Percentiles rank a stretch among this genome's conserved stretches.
Evolutionary conservation across 2,329 filamentous ascomycete genomes (phyloP).

Genomic region (Orbilia javanica): DNA sequence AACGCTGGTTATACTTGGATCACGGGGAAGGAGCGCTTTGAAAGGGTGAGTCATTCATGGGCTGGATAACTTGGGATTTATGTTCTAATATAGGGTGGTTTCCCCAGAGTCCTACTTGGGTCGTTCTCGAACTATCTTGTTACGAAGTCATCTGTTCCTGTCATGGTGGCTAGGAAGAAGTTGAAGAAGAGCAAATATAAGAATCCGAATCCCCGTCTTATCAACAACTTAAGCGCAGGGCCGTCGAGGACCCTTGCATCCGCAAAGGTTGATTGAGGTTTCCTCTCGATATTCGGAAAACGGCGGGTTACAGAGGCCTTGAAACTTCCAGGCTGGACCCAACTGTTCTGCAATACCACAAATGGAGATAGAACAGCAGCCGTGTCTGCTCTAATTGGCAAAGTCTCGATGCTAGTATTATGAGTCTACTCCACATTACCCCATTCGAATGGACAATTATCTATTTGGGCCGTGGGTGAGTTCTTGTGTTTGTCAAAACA

Average conservation of each 20-base stretch:
- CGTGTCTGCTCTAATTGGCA: not conserved
- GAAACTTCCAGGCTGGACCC: not conserved
- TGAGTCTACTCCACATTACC: not conserved
- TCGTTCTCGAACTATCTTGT: conserved; percentile 98
- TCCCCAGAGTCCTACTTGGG: conserved; percentile 83
- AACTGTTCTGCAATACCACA: not conserved
- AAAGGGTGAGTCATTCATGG: conserved; percentile 78
- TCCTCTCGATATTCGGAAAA: not conserved
- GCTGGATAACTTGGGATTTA: not conserved
- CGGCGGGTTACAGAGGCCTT: not conserved
- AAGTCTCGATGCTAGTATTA: not conserved
- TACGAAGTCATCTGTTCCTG: conserved; percentile 93
- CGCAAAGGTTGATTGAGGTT: conserved; percentile 49
- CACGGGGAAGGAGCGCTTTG: conserved; percentile 87
- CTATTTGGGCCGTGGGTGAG: conserved; percentile 2
- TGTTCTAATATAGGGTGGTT: not conserved
- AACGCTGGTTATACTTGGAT: conserved; percentile 92
- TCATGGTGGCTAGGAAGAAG: conserved; percentile 96
- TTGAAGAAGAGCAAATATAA: conserved; percentile 89
- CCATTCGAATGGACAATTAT: not conserved
- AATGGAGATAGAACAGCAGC: not conserved
- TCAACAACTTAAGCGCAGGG: conserved; percentile 77
- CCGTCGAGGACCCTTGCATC: conserved; percentile 48
- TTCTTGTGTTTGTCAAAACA: not conserved
- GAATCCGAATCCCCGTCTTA: conserved; percentile 76